These are phyloP conservation scores for Didymella lethalis DNA, from an alignment of 2,329 filamentous ascomycete genomes.

Conservation along the genomic window DNA sequence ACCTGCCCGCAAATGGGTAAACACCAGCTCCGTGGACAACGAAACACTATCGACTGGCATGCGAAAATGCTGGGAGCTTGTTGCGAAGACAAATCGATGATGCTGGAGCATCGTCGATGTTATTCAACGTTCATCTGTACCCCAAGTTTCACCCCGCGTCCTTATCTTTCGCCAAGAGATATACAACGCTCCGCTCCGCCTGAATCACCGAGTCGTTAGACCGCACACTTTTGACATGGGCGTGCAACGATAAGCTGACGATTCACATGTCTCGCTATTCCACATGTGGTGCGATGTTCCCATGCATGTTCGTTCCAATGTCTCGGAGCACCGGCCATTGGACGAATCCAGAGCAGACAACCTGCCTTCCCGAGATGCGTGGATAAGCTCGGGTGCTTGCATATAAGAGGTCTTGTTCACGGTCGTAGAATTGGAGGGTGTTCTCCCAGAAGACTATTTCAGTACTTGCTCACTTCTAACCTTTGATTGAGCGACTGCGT, in stretches of 20 bases:
- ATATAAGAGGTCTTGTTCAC: slow-evolving; percentile 22
- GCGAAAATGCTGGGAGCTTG: slow-evolving; percentile 46
- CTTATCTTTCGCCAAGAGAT: slow-evolving; percentile 46
- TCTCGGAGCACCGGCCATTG: slow-evolving; percentile 17
- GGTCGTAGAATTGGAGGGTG: not conserved
- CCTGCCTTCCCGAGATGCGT: slow-evolving; percentile 7
- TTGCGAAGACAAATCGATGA: slow-evolving; percentile 12
- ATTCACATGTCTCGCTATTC: slow-evolving; percentile 25
- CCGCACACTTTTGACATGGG: slow-evolving; percentile 23
- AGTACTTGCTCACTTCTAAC: not conserved
- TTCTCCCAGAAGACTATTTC: not conserved
- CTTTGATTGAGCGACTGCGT: not conserved
- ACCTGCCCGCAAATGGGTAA: slow-evolving; percentile 44
- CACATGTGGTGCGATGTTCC: slow-evolving; percentile 27
- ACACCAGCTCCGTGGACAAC: slow-evolving; percentile 37
- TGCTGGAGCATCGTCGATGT: not conserved
- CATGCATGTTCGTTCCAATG: slow-evolving; percentile 15
- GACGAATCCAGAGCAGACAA: slow-evolving; percentile 16
- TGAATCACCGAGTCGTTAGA: slow-evolving; percentile 33
- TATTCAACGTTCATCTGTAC: not conserved
- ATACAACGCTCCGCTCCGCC: slow-evolving; percentile 19
- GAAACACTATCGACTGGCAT: slow-evolving; percentile 50
- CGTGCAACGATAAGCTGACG: slow-evolving; percentile 36
- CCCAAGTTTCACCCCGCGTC: slow-evolving; percentile 28
- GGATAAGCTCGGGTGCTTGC: slow-evolving; percentile 20